These are phyloP conservation scores for Arthrinium phaeospermum DNA, from an alignment of 2,329 filamentous ascomycete species.

Conservation along the genomic window DNA sequence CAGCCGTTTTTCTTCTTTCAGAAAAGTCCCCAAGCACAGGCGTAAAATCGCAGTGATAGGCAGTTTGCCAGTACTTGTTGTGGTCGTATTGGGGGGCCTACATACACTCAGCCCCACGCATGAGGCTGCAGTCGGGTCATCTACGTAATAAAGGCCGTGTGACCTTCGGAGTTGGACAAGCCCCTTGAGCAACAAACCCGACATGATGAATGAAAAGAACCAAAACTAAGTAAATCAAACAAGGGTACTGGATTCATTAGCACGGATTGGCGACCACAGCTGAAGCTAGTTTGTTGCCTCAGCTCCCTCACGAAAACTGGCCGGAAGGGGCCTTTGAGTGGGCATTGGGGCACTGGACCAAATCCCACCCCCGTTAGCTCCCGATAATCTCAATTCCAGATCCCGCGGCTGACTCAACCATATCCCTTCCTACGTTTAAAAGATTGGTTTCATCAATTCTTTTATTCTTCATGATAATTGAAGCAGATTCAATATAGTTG, in stretches of 20 bases:
- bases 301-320: not conserved
- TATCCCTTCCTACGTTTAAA: not conserved
- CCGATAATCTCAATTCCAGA: not conserved
- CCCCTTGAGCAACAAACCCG: not conserved
- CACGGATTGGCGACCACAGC: not conserved
- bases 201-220: not conserved
- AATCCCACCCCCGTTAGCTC: slow-evolving; percentile 3
- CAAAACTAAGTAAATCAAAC: not conserved
- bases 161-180: slow-evolving; percentile 6
- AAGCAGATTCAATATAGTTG: not conserved
- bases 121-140: not conserved
- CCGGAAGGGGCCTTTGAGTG: not conserved
- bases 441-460: not conserved
- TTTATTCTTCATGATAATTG: not conserved
- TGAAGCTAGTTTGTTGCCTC: not conserved
- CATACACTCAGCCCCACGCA: not conserved
- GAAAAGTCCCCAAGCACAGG: too few relatives aligned
- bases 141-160: not conserved
- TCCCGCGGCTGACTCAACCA: slow-evolving; percentile 3
- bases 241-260: not conserved
- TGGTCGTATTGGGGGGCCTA: not conserved
- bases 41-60: not conserved
- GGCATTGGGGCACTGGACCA: not conserved
- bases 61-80: not conserved
- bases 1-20: not conserved